These are phyloP conservation scores for Tetrapisispora phaffii DNA, from an alignment of 805 yeast genomes.

Conservation along the genomic window DNA sequence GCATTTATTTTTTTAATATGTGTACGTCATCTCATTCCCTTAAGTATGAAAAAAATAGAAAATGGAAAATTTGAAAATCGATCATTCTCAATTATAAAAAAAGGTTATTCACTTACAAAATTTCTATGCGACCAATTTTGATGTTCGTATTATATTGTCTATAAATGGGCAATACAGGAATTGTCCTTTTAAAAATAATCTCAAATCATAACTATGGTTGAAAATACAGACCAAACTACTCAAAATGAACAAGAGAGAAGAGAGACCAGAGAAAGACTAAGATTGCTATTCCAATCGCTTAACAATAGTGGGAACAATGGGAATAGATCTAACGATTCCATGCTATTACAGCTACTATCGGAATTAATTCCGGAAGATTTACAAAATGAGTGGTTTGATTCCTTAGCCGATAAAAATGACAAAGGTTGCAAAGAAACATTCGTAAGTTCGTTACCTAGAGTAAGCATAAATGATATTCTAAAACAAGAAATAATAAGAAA, in stretches of 20 bases:
- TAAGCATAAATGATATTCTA: constrained; percentile 19
- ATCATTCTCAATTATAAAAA: too few species aligned
- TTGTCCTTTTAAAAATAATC: neutral
- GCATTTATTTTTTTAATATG: too few species aligned
- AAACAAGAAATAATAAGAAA: constrained; percentile 26
- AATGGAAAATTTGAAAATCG: too few species aligned
- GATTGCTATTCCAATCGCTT: constrained; percentile 10
- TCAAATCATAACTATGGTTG: neutral
- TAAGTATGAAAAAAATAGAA: too few species aligned
- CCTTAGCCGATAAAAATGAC: constrained; percentile 15
- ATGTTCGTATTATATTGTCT: too few species aligned
- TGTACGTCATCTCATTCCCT: too few species aligned
- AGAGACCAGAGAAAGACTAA: constrained; percentile 17
- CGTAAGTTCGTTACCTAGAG: constrained; percentile 69
- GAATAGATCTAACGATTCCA: constrained; percentile 7
- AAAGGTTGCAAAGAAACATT: constrained; percentile 60
- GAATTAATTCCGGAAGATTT: constrained; percentile 19
- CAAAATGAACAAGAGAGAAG: constrained; percentile 10
- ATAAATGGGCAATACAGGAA: too few species aligned
- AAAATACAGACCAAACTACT: neutral
- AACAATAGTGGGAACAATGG: constrained; percentile 10
- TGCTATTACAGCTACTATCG: constrained; percentile 11
- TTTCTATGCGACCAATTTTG: too few species aligned
- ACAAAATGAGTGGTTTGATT: constrained; percentile 24
- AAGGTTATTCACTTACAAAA: too few species aligned